Conservation (phyloP, 805 yeast genomes). For the Starmerella cellae region DNA sequence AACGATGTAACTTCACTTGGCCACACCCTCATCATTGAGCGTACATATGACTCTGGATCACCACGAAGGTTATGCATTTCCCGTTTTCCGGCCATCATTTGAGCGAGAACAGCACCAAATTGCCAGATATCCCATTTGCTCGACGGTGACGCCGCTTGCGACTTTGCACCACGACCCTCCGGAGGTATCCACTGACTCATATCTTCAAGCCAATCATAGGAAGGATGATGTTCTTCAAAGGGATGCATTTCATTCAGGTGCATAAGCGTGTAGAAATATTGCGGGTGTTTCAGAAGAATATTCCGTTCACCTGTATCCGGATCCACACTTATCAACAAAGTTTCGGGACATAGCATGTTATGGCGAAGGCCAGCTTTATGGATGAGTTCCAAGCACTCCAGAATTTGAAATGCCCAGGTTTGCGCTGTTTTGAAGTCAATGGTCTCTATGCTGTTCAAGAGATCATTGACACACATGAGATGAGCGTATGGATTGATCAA, state of each 20-base stretch:
- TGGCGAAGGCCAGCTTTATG: conserved; percentile 81
- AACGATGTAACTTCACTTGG: conserved; percentile 56
- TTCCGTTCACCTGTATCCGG: conserved; percentile 38
- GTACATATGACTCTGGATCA: conserved; percentile 53
- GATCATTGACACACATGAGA: conserved; percentile 46
- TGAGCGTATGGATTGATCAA: conserved; percentile 53
- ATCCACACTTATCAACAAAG: conserved; percentile 42
- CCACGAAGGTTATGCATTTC: conserved; percentile 35
- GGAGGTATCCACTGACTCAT: conserved; percentile 60
- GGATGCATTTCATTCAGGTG: conserved; percentile 28
- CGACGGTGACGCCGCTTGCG: background rate
- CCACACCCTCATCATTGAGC: conserved; percentile 27
- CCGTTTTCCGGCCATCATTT: conserved; percentile 49
- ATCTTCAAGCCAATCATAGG: conserved; percentile 1
- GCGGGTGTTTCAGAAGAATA: conserved; percentile 22
- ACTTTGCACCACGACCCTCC: conserved; percentile 31
- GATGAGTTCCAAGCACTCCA: conserved; percentile 71
- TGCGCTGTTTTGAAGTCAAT: conserved; percentile 67
- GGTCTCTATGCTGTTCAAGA: conserved; percentile 53
- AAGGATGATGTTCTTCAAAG: conserved; percentile 11
- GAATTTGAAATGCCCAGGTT: conserved; percentile 72
- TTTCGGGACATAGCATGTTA: conserved; percentile 48
- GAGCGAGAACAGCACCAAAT: conserved; percentile 63
- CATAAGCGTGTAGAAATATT: conserved; percentile 21
- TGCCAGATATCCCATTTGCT: conserved; percentile 85